Evolutionary conservation across 148 eudicot genomes (phyloP).

Genomic region (Heliamphora exappendiculata): DNA sequence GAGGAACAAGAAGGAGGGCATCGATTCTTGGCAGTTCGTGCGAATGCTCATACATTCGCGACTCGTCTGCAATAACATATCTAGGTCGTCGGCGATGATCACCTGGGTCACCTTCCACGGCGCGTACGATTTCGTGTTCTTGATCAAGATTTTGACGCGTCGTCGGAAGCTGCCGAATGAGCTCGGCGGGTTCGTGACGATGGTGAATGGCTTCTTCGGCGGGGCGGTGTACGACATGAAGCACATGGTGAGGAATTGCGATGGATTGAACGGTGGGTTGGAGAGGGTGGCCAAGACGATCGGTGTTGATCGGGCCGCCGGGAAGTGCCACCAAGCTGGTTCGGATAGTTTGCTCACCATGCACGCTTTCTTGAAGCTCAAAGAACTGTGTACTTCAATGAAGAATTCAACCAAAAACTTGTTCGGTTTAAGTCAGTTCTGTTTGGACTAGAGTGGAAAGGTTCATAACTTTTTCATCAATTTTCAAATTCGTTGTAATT

Average conservation of each 20-base stretch:
- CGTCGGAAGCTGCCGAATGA: conserved; percentile 10
- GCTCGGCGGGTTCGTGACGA: conserved; percentile 16
- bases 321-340: conserved; percentile 1
- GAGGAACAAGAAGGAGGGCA: not conserved
- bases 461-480: too few relatives aligned
- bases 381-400: not conserved
- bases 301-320: conserved; percentile 20
- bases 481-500: too few relatives aligned
- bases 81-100: too few relatives aligned
- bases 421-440: not conserved
- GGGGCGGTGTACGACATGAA: conserved; percentile 27
- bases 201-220: conserved; percentile 23
- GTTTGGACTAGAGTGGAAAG: not conserved
- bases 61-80: conserved; percentile 23
- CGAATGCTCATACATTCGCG: conserved; percentile 30
- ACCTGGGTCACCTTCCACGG: conserved; percentile 30
- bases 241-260: conserved; percentile 24
- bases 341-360: not conserved
- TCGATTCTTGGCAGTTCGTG: conserved; percentile 25
- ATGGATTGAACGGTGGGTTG: conserved; percentile 32
- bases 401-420: not conserved
- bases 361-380: not conserved
- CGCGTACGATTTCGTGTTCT: conserved; percentile 13
- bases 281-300: conserved; percentile 28
- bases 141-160: conserved; percentile 6